Conservation (phyloP, 257 asterid genomes). For the Fraxinus cuspidata region DNA sequence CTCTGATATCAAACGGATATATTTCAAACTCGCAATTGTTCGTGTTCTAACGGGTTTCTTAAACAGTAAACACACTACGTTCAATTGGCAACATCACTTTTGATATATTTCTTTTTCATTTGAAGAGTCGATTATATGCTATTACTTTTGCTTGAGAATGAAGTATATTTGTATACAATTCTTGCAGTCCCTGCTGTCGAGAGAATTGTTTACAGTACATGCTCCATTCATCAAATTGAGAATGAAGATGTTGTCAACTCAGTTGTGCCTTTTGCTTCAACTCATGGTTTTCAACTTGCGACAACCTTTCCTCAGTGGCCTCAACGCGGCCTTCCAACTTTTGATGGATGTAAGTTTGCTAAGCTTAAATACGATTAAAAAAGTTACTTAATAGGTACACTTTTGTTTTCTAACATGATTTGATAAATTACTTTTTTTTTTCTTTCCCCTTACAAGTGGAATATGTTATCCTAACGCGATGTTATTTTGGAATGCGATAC, state of each 20-base stretch:
- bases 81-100: not conserved
- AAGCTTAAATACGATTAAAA: not conserved
- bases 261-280: conserved; percentile 65
- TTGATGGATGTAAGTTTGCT: conserved; percentile 69
- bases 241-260: conserved; percentile 82
- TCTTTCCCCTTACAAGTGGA: too few species aligned
- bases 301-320: conserved; percentile 74
- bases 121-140: not conserved
- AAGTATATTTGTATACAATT: not conserved
- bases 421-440: too few species aligned
- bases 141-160: not conserved
- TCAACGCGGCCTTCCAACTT: conserved; percentile 82
- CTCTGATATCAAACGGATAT: not conserved
- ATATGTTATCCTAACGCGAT: too few species aligned
- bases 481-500: not conserved
- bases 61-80: not conserved
- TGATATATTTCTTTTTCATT: not conserved
- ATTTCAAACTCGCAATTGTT: not conserved
- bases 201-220: conserved; percentile 90
- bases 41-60: not conserved
- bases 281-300: conserved; percentile 68
- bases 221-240: conserved; percentile 81
- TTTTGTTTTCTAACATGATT: not conserved
- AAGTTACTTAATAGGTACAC: not conserved
- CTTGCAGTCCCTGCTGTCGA: conserved; percentile 76